Percentiles rank a stretch among this genome's conserved stretches.
phyloP scores from a whole-genome alignment of 1,284 basidiomycete genomes.

The Cryptococcus floricola region DNA sequence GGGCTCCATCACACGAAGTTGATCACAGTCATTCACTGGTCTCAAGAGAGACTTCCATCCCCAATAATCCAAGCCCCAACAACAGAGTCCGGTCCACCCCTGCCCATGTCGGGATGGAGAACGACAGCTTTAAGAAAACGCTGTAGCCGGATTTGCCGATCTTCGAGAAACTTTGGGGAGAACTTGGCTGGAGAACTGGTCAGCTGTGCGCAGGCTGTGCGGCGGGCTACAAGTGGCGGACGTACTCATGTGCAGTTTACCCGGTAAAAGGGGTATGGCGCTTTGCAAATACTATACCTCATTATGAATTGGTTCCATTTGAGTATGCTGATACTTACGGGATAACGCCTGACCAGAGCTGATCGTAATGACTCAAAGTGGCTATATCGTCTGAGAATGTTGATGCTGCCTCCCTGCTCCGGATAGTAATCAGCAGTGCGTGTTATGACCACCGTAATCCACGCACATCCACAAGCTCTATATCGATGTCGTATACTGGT shows the following conservation, averaged over 20 bases:
- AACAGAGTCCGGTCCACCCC: constrained; percentile 29
- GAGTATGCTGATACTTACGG: constrained; percentile 19
- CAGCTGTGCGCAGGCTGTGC: neutral
- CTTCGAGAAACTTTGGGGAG: constrained; percentile 36
- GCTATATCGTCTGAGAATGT: constrained; percentile 38
- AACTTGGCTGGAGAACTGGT: constrained; percentile 32
- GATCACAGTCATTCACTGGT: neutral
- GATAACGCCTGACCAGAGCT: constrained; percentile 25
- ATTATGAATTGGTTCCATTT: neutral
- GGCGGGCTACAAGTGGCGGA: neutral
- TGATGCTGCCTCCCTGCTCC: constrained; percentile 26
- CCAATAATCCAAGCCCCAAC: constrained; percentile 35
- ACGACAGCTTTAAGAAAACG: constrained; percentile 40
- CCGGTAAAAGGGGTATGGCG: constrained; percentile 38
- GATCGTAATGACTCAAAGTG: constrained; percentile 38
- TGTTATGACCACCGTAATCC: neutral
- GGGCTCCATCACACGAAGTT: no score
- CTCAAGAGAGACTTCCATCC: neutral
- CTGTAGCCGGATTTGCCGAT: constrained; percentile 38
- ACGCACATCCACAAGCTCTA: constrained; percentile 22
- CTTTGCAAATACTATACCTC: constrained; percentile 23
- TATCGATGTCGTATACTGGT: constrained; percentile 45
- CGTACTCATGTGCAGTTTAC: constrained; percentile 45
- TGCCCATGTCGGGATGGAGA: constrained; percentile 45
- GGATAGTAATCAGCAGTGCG: neutral